A percentile compares a stretch with the other conserved stretches of the same genome.
Conservation (phyloP, 148 eudicot species). For the Linanthus parryae region DNA sequence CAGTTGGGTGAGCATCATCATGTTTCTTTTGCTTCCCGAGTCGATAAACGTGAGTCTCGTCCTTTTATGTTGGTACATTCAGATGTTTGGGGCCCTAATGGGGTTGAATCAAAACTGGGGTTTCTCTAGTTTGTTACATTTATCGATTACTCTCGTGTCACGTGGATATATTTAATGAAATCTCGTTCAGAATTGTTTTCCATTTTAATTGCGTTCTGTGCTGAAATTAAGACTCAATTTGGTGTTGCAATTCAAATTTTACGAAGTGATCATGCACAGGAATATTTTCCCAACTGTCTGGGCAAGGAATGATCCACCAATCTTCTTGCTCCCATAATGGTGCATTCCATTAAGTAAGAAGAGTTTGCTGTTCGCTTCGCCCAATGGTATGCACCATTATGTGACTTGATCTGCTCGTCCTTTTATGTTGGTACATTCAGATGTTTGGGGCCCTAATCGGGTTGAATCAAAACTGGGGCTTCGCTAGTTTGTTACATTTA, state of each 20-base stretch:
- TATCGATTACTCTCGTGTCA: neutral
- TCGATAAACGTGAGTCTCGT: neutral
- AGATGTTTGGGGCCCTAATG: slow-evolving; percentile 1
- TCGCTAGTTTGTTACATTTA: neutral
- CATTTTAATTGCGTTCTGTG: neutral
- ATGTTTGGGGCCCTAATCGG: slow-evolving; percentile 1
- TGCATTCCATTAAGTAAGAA: neutral
- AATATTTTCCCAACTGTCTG: neutral
- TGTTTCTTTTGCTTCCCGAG: neutral
- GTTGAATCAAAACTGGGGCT: neutral
- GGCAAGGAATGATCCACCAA: too few relatives aligned
- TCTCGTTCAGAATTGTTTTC: neutral
- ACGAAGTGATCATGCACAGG: neutral
- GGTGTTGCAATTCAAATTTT: neutral
- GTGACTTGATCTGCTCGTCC: neutral
- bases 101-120: neutral
- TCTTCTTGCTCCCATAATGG: neutral
- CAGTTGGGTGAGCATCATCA: slow-evolving; percentile 3
- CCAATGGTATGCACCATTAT: slow-evolving; percentile 3
- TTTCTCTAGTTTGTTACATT: neutral
- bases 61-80: neutral
- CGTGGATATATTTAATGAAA: slow-evolving; percentile 4
- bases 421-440: neutral
- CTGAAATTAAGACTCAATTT: neutral
- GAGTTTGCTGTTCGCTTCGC: too few relatives aligned